Evolutionary conservation across 78 protist genomes (phyloP).

Genomic region (Speleostelium caveatum): DNA sequence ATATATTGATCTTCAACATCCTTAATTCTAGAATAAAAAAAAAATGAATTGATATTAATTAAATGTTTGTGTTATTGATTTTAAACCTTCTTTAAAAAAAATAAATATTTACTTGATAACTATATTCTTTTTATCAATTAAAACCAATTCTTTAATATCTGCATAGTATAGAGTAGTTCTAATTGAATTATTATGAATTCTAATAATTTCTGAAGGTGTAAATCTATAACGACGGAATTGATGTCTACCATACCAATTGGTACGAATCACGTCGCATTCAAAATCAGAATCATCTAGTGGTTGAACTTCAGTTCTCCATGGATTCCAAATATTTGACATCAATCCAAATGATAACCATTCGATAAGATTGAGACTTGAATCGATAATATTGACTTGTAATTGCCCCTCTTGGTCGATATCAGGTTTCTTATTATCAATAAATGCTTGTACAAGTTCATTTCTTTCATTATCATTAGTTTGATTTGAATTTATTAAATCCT

Average conservation of each 20-base stretch:
- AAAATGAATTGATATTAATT: background rate
- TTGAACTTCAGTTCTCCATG: conserved; percentile 25
- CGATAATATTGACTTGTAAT: conserved; percentile 18
- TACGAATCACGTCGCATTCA: conserved; percentile 49
- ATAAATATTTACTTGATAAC: conserved; percentile 46
- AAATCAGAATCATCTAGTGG: conserved; percentile 16
- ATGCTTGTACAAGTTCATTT: conserved; percentile 33
- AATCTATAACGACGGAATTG: conserved; percentile 51
- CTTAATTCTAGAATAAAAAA: background rate
- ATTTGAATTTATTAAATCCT: conserved; percentile 9
- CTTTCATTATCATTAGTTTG: background rate
- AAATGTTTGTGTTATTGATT: background rate
- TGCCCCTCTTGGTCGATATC: background rate
- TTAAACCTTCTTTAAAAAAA: background rate
- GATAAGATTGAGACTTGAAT: conserved; percentile 22
- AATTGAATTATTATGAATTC: conserved; percentile 1
- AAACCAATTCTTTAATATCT: conserved; percentile 38
- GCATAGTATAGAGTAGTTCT: conserved; percentile 38
- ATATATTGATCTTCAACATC: conserved; percentile 71
- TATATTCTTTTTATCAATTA: conserved; percentile 33
- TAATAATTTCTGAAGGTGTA: conserved; percentile 32
- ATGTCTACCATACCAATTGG: conserved; percentile 75
- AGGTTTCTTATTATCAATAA: background rate
- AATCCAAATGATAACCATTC: conserved; percentile 66
- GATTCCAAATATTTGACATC: conserved; percentile 8